A percentile compares a stretch with the other conserved stretches of the same genome.
These are phyloP conservation scores for Ambrosia hybrid DNA, from an alignment of 140 eudicot species.

Conservation along the genomic window DNA sequence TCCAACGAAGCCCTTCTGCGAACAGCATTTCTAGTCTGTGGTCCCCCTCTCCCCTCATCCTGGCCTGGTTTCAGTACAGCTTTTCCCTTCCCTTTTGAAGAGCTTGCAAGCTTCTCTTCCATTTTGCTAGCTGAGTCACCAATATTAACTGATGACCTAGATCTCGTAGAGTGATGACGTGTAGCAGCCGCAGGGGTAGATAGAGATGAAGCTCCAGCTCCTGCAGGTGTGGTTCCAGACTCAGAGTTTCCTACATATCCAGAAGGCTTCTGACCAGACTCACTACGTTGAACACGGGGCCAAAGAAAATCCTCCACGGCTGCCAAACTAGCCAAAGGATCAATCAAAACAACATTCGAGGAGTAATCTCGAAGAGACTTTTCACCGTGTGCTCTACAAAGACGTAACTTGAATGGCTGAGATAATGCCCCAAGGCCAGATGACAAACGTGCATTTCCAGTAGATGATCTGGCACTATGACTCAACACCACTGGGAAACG, in stretches of 20 bases:
- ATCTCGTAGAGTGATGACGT: slow-evolving; percentile 75
- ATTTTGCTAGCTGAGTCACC: slow-evolving; percentile 52
- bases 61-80: slow-evolving; percentile 65
- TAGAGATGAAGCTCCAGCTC: slow-evolving; percentile 62
- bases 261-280: slow-evolving; percentile 67
- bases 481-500: slow-evolving; percentile 94
- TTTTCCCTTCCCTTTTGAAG: slow-evolving; percentile 88
- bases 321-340: slow-evolving; percentile 91
- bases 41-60: slow-evolving; percentile 84
- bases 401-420: slow-evolving; percentile 91
- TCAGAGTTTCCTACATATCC: slow-evolving; percentile 68
- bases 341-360: slow-evolving; percentile 80
- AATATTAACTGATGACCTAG: slow-evolving; percentile 64
- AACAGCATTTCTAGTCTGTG: slow-evolving; percentile 88
- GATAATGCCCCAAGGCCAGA: slow-evolving; percentile 87
- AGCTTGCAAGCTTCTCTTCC: slow-evolving; percentile 71
- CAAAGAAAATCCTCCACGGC: slow-evolving; percentile 96
- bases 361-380: slow-evolving; percentile 96
- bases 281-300: slow-evolving; percentile 93
- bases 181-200: slow-evolving; percentile 56
- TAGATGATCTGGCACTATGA: slow-evolving; percentile 67
- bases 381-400: slow-evolving; percentile 89
- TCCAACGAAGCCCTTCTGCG: slow-evolving; percentile 77
- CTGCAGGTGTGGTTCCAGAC: slow-evolving; percentile 56
- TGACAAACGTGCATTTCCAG: slow-evolving; percentile 71